These are phyloP conservation scores for Beauveria medogensis DNA, from an alignment of 2,329 filamentous ascomycete genomes.

Conservation along the genomic window DNA sequence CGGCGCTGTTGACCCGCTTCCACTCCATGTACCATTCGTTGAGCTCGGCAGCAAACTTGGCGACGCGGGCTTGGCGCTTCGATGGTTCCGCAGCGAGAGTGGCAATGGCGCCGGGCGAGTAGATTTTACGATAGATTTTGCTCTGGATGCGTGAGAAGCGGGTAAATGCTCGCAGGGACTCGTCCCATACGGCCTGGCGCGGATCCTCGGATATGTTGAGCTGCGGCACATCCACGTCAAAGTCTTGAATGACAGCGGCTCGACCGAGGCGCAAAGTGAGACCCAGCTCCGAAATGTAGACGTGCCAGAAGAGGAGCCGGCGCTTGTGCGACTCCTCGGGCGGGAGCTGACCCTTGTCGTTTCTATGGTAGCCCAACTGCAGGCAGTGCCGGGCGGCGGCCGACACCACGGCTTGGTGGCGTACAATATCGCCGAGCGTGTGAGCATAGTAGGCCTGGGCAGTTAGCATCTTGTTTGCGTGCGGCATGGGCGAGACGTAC, in stretches of 20 bases:
- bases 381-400: conserved; percentile 16
- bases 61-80: conserved; percentile 3
- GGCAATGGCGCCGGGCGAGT: conserved; percentile 8
- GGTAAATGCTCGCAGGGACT: conserved; percentile 7
- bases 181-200: conserved; percentile 12
- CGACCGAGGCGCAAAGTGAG: conserved; percentile 15
- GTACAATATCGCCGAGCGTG: conserved; percentile 12
- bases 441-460: conserved; percentile 15
- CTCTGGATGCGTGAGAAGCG: conserved; percentile 12
- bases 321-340: conserved; percentile 10
- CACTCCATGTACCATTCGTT: conserved; percentile 13
- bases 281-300: conserved; percentile 15
- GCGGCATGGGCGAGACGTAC: background rate
- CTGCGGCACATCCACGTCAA: conserved; percentile 13
- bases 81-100: background rate
- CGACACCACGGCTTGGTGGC: conserved; percentile 15
- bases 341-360: conserved; percentile 8
- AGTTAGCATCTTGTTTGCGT: background rate
- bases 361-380: conserved; percentile 15
- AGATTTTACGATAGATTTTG: conserved; percentile 14
- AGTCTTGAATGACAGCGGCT: conserved; percentile 14
- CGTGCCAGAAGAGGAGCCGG: conserved; percentile 16
- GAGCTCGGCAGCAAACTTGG: conserved; percentile 9
- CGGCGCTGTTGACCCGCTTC: conserved; percentile 12
- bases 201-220: conserved; percentile 7